Evolutionary conservation across 495 filamentous ascomycete species (phyloP), one percentile per base, ranked within the genome.

Genomic region (Aspergillus sparsus): DNA sequence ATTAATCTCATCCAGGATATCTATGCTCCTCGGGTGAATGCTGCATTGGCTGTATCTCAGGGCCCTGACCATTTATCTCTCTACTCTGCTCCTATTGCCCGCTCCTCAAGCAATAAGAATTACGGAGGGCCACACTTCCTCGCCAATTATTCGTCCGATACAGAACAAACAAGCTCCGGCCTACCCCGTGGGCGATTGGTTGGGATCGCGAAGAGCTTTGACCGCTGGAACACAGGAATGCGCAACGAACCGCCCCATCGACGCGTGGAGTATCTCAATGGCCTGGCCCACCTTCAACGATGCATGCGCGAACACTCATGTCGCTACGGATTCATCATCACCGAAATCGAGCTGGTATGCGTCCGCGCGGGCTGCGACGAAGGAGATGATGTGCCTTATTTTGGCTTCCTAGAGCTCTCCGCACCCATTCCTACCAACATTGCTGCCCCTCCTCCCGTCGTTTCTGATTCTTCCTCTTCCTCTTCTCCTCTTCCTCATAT

Each of bases 221-320:
- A 96, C 67, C 85, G 89, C 44, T 97, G 93, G 90, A 96, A 97
- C 79, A 91, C 90, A 4, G 89, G 89, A 57, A 93, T 96, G 90
- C 89, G 92, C 67, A 86, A 86, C 60, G 91, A 93, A 68, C 82
- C 84, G 39, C 88, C 91, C 47, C 80, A 88, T 71, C 85, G 89
- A 61, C 85, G 91, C 32, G 89, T 95, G 55, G 84, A 92, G 71
- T 97, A 95, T 74, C 85, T 96, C 8, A 84, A 89, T 35, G 89
- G 89, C 6, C 83, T 97, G 10, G 83, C 91, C 0, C 89, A 95
- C 60, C 77, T 97, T 32, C 92, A 97, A 71, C 84, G 87, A 46
- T 84, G 85, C 70, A 96, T 97, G 92, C 89, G 92, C 71, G 91
- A 94, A 74, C 90, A 96, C 72, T 87, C 88, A 58, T 93, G 90